Evolutionary conservation across 1,139 yeast genomes (phyloP).

Genomic region (Candida tropicalis): DNA sequence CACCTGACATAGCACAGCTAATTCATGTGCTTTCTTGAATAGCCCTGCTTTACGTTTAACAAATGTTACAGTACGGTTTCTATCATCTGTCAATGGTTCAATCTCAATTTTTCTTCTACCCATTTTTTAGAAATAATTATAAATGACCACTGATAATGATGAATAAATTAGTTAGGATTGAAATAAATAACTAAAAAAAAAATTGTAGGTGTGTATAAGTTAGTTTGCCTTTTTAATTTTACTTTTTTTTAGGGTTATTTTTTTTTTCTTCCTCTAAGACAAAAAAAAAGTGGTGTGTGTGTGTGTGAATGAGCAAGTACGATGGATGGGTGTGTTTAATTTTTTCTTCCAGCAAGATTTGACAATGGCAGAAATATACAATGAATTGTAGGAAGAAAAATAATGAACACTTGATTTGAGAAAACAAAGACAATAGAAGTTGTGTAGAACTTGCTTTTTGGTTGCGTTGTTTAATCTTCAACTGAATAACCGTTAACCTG

Average conservation of each 20-base stretch:
- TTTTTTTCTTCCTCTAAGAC: background rate
- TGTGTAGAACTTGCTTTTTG: too few species aligned
- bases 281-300: background rate
- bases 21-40: slow-evolving; percentile 94
- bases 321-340: too few species aligned
- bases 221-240: too few species aligned
- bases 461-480: too few species aligned
- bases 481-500: background rate
- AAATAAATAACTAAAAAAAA: background rate
- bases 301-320: too few species aligned
- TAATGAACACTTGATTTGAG: too few species aligned
- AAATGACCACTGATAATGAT: background rate
- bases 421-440: too few species aligned
- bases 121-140: slow-evolving; percentile 44
- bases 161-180: background rate
- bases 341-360: too few species aligned
- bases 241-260: too few species aligned
- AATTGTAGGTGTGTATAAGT: background rate
- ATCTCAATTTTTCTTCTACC: slow-evolving; percentile 97
- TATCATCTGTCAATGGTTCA: slow-evolving; percentile 86
- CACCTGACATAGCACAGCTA: slow-evolving; percentile 88
- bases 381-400: slow-evolving; percentile 2
- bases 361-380: too few species aligned
- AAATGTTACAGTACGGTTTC: slow-evolving; percentile 87
- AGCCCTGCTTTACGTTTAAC: slow-evolving; percentile 93